Evolutionary conservation across 805 yeast genomes (phyloP).

Genomic region (Maudiozyma turicensis): DNA sequence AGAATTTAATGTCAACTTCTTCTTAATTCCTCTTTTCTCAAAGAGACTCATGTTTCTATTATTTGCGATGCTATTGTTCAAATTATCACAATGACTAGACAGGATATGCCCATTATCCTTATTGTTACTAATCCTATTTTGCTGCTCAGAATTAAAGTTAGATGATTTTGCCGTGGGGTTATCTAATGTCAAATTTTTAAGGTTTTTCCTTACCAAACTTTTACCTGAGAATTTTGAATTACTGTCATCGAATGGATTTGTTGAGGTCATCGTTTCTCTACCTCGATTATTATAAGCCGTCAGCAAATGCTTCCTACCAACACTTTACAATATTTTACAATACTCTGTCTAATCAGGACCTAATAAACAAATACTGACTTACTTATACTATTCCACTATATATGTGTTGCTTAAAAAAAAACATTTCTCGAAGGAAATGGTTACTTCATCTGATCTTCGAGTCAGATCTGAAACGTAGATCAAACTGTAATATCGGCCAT

Average conservation of each 20-base stretch:
- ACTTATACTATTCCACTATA: no score
- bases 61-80: not conserved
- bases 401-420: no score
- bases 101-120: no score
- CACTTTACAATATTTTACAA: no score
- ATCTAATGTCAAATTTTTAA: conserved; percentile 43
- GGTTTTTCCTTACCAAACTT: conserved; percentile 47
- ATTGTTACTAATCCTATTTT: not conserved
- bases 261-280: not conserved
- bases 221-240: conserved; percentile 30
- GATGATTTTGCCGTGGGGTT: not conserved
- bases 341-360: no score
- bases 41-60: not conserved
- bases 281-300: not conserved
- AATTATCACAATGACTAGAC: not conserved
- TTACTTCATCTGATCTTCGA: no score
- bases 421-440: no score
- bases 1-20: conserved; percentile 8
- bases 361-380: no score
- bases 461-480: no score
- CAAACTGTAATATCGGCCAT: no score
- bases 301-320: not conserved
- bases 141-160: not conserved
- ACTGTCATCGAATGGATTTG: not conserved
- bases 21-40: conserved; percentile 13